Percentiles rank a stretch among this genome's conserved stretches.
These are phyloP conservation scores for Inga oerstediana DNA, from an alignment of 306 rosid species.

Conservation along the genomic window DNA sequence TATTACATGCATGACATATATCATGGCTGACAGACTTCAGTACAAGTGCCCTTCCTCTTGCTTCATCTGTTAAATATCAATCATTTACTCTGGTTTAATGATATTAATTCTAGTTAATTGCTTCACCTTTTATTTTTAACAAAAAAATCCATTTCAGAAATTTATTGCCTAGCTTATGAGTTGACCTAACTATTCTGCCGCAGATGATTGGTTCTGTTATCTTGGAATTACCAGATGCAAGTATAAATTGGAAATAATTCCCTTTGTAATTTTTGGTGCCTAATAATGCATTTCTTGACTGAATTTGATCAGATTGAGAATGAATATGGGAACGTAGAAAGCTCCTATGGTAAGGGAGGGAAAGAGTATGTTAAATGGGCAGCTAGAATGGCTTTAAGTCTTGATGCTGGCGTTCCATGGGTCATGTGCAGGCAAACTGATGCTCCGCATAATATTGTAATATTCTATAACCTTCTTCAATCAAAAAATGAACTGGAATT, in stretches of 20 bases:
- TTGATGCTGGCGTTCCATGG: conserved; percentile 98
- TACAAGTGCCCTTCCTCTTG: conserved; percentile 20
- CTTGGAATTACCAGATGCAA: conserved; percentile 27
- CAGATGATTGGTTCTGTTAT: conserved; percentile 23
- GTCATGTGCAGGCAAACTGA: conserved; percentile 96
- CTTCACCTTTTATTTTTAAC: conserved; percentile 16
- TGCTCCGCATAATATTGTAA: conserved; percentile 83
- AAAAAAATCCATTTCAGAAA: not conserved
- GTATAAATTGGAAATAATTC: conserved; percentile 18
- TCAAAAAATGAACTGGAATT: conserved; percentile 14
- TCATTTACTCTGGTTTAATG: not conserved
- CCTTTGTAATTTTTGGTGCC: conserved; percentile 30
- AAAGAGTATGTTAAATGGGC: conserved; percentile 93
- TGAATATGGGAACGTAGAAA: conserved; percentile 92
- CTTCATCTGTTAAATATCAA: conserved; percentile 2
- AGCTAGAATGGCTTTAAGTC: conserved; percentile 85
- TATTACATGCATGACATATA: conserved; percentile 4
- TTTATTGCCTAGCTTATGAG: conserved; percentile 24
- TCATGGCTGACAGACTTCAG: not conserved
- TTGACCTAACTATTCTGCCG: conserved; percentile 16
- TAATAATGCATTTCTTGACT: conserved; percentile 32
- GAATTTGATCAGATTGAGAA: conserved; percentile 82
- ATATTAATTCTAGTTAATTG: conserved; percentile 18
- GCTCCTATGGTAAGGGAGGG: conserved; percentile 73
- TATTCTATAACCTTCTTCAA: conserved; percentile 31